Evolutionary conservation across 1,284 basidiomycete genomes (phyloP), one percentile per base, ranked within the genome.

Genomic region (Naganishia liquefaciens): DNA sequence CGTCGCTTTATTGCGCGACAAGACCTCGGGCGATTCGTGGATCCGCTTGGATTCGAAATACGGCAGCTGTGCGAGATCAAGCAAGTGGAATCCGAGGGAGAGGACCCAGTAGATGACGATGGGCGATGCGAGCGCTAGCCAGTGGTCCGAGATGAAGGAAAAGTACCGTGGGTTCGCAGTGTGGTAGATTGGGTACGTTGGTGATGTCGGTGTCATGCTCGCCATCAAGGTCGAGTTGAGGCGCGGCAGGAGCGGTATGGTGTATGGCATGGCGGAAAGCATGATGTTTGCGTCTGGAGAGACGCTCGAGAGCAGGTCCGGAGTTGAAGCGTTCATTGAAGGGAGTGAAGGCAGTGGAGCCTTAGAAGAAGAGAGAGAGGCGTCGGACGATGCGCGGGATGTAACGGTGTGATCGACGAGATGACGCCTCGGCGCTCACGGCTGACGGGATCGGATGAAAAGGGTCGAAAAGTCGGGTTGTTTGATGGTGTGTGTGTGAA

Each of bases 21-120:
- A 83, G 68, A 93, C 86, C 76, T 98, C 94, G 15, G 82, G 83
- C 0, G 89, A 89, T 62, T 93, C 90, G 77, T 99, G 95, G 62
- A 99, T 87, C 44, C 93, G 84, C 77, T 91, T 89, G 66, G 84
- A 85, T 71, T 96, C 88, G 47, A 97, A 84, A 84, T 87, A 90
- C 70, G 86, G 82, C 80, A 89, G 86, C 60, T 84, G 82, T 25
- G 85, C 85, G 23, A 81, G 79, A 80, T 99, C 95, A 72, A 99
- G 83, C 37, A 80, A 72, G 75, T 93, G 87, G 81, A 95, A 99
- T 75, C 90, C 78, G 63, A 89, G 80, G 2, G 91, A 93, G 49
- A 88, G 79, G 3, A 79, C 70, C 95, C 96, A 99, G 81, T 99
- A 98, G n/a, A 87, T 85, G 65, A 89, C 65, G 66, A 97, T 74